phyloP scores from a whole-genome alignment of 2,329 filamentous ascomycete species.

The Hymenoscyphus fructigenus region DNA sequence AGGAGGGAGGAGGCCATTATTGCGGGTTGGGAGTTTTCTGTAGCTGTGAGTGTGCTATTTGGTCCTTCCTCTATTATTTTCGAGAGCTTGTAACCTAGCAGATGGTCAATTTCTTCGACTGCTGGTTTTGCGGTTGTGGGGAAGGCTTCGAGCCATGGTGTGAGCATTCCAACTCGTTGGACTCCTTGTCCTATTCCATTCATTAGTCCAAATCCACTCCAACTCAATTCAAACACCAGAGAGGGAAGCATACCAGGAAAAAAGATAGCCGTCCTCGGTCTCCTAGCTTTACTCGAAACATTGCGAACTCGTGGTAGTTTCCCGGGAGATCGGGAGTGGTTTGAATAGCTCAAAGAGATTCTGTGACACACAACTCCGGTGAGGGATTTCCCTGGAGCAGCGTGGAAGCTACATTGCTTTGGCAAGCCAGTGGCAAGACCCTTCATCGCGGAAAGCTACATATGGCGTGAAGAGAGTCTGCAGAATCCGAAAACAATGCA shows the following conservation, averaged over 20 bases:
- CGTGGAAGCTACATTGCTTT: slow-evolving; percentile 18
- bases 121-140: slow-evolving; percentile 73
- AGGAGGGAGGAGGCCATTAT: slow-evolving; percentile 95
- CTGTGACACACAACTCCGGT: slow-evolving; percentile 9
- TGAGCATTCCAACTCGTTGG: slow-evolving; percentile 84
- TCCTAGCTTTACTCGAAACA: slow-evolving; percentile 25
- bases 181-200: slow-evolving; percentile 72
- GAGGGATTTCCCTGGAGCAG: slow-evolving; percentile 12
- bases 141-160: slow-evolving; percentile 83
- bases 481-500: slow-evolving; percentile 4
- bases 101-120: slow-evolving; percentile 80
- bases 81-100: slow-evolving; percentile 72
- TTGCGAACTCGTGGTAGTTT: slow-evolving; percentile 23
- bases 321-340: slow-evolving; percentile 3
- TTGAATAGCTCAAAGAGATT: slow-evolving; percentile 3
- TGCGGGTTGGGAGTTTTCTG: slow-evolving; percentile 86
- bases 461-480: slow-evolving; percentile 4
- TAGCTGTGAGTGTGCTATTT: slow-evolving; percentile 72
- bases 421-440: slow-evolving; percentile 26
- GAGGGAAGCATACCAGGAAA: slow-evolving; percentile 37
- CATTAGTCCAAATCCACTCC: slow-evolving; percentile 12
- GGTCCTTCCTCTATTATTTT: slow-evolving; percentile 78
- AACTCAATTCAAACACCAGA: slow-evolving; percentile 1
- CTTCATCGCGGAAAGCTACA: slow-evolving; percentile 29
- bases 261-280: slow-evolving; percentile 40